These are phyloP conservation scores for Aspergillus thermomutatus DNA, from an alignment of 2,329 filamentous ascomycete genomes.

Conservation along the genomic window DNA sequence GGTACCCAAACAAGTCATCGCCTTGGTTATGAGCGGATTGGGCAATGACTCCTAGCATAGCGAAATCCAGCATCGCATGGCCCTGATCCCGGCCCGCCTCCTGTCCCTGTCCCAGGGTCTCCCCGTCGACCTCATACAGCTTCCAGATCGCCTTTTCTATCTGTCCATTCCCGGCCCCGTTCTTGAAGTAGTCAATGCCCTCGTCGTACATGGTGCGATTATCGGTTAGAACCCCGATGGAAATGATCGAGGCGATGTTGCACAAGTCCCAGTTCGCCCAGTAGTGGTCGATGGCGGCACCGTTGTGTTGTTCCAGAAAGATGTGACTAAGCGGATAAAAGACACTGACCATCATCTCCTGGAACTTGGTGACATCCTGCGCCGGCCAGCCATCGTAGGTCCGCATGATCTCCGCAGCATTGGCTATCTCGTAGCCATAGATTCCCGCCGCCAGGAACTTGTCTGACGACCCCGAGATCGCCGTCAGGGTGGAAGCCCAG, in stretches of 20 bases:
- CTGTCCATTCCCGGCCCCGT: conserved; percentile 36
- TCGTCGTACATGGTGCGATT: conserved; percentile 42
- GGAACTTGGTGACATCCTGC: conserved; percentile 20
- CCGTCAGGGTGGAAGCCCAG: conserved; percentile 36
- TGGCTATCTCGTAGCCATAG: conserved; percentile 48
- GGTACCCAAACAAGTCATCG: conserved; percentile 37
- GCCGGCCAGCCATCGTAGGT: conserved; percentile 30
- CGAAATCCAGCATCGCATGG: conserved; percentile 41
- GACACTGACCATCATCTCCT: conserved; percentile 32
- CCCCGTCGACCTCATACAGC: conserved; percentile 13
- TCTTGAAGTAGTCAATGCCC: conserved; percentile 41
- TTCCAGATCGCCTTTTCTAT: conserved; percentile 6
- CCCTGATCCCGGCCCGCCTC: conserved; percentile 48
- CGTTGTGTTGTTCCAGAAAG: conserved; percentile 40
- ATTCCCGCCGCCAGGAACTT: conserved; percentile 41
- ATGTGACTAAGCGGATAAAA: conserved; percentile 40
- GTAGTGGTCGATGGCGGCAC: conserved; percentile 33
- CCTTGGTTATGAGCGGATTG: conserved; percentile 46
- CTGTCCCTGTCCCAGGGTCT: conserved; percentile 38
- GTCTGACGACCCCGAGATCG: conserved; percentile 36
- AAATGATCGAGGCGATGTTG: conserved; percentile 41
- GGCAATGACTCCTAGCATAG: conserved; percentile 39
- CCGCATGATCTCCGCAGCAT: conserved; percentile 46
- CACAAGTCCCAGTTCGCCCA: conserved; percentile 47
- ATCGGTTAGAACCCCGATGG: conserved; percentile 44